Base-by-base conservation (phyloP, 495 filamentous ascomycete species). In the Chaetomium tenue region DNA sequence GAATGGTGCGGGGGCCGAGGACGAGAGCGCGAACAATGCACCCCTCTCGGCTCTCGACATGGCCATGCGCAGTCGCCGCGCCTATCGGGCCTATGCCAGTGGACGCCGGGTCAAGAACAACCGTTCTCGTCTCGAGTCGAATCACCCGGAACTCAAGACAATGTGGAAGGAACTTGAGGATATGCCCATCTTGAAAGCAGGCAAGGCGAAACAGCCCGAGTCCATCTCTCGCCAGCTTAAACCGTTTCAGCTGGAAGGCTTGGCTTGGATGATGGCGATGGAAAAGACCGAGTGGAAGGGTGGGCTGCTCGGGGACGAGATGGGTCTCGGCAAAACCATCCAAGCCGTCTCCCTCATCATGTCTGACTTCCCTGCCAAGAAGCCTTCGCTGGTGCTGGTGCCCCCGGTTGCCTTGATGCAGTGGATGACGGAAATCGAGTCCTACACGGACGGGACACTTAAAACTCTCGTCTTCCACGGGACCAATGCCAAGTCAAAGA, bases 321-420 rank as follows among this genome's bases (percentile, higher is more conserved):
- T 97, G 92, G 92, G 92, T 22, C 94, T 98, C 84, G 94, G 94
- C 33, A 98, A 98, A 80, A 98, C 94, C 0, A 97, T 98, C 46
- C 94, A 98, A 67, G 92, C 94, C 2, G 92, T 98, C 8, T 95
- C 93, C 11, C 82, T 98, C 16, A 91, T 98, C 72, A 98, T 98
- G 93, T 96, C 92, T 8, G 93, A 98, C 72, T 96, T 89, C 67
- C 92, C 93, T 20, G 89, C 88, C 39, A 86, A 87, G 58, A 74
- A 86, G 39, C 91, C 94, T 6, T 91, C 93, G 4, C 78, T 98
- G 8, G 94, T 98, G 8, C 82, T 97, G 48, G 91, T 96, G 1
- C 94, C 94, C 16, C 95, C 94, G 3, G 94, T 98, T 60, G 94
- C 94, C 63, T 76, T 98, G 42, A 94, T 97, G 89, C 94, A 98